Evolutionary conservation across 2,329 filamentous ascomycete genomes (phyloP), one percentile per base, ranked within the genome.

Genomic region (Monosporascus ibericus): DNA sequence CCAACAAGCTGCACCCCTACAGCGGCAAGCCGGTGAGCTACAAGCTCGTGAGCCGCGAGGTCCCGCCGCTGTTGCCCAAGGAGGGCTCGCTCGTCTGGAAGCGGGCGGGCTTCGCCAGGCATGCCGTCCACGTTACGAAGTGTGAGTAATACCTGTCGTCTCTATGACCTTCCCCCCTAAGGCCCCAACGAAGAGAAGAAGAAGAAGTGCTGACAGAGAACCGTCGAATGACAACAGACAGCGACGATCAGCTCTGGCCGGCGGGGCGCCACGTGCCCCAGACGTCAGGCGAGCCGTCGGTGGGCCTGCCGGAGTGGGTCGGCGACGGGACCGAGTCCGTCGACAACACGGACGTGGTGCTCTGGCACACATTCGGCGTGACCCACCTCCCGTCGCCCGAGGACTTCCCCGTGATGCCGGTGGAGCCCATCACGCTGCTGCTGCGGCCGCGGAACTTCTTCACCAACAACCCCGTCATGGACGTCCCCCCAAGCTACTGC

Each of bases 281-380:
- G 66, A 94, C 91, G 7, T 90, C 86, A 0, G 91, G 91, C 62
- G 85, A 90, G 59, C 87, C 87, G 0, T 87, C 86, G 0, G 71
- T 74, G 42, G 90, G 90, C 34, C 74, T 95, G 2, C 86, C 87
- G 0, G 78, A 84, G 59, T 92, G 89, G 90, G 86, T 94, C 60
- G 83, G 82, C 24, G 82, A 90, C 55, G 84, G 87, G 14, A 73
- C 73, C 46, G 82, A 80, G 52, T 80, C 75, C 25, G 84, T 95
- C 59, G 88, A 87, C 51, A 87, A 96, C 74, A 88, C 85, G 1
- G 89, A 96, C 66, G 74, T 96, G 30, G 91, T 96, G 1, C 80
- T 96, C 17, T 96, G 91, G 91, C 91, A 96, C 72, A 95, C 90
- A 0, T 96, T 96, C 64, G 92, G 92, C 37, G 77, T 96, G 37